A percentile compares a stretch with the other conserved stretches of the same genome.
These are phyloP conservation scores for Phoma sp. DNA, from an alignment of 2,329 filamentous ascomycete species.

Conservation along the genomic window DNA sequence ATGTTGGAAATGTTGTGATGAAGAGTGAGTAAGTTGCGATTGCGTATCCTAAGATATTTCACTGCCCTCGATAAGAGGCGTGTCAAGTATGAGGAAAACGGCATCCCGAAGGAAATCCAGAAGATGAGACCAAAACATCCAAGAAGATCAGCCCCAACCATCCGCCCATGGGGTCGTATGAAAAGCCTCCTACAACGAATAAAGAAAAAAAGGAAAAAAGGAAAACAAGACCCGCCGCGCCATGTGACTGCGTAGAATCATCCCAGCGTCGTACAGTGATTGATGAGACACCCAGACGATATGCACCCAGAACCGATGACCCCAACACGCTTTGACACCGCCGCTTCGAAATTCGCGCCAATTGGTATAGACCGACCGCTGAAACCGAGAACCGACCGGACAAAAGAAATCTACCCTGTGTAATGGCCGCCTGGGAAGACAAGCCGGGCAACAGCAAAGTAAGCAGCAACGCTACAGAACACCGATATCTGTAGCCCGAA, in stretches of 20 bases:
- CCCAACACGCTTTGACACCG: slow-evolving; percentile 45
- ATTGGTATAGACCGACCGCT: slow-evolving; percentile 52
- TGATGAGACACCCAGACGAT: slow-evolving; percentile 40
- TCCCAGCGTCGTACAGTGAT: slow-evolving; percentile 50
- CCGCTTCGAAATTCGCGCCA: slow-evolving; percentile 48
- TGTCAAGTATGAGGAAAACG: slow-evolving; percentile 41
- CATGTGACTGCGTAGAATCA: slow-evolving; percentile 46
- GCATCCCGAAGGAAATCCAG: slow-evolving; percentile 25
- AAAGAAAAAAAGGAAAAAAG: slow-evolving; percentile 22
- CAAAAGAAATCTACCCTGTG: slow-evolving; percentile 52
- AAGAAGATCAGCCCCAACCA: slow-evolving; percentile 37
- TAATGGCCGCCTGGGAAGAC: slow-evolving; percentile 31
- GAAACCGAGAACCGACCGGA: slow-evolving; percentile 43
- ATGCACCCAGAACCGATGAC: slow-evolving; percentile 44
- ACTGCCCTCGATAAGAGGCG: slow-evolving; percentile 47
- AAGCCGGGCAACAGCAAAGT: slow-evolving; percentile 41
- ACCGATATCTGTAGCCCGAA: slow-evolving; percentile 43
- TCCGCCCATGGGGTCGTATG: slow-evolving; percentile 27
- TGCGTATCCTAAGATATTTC: slow-evolving; percentile 41
- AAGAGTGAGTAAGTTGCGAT: slow-evolving; percentile 41
- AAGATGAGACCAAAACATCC: slow-evolving; percentile 36
- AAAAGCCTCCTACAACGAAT: slow-evolving; percentile 46
- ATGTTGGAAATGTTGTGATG: not conserved
- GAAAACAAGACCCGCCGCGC: slow-evolving; percentile 36
- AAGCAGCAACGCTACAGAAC: slow-evolving; percentile 44